These are phyloP conservation scores for Passiflora organensis DNA, from an alignment of 345 rosid genomes.

Conservation along the genomic window DNA sequence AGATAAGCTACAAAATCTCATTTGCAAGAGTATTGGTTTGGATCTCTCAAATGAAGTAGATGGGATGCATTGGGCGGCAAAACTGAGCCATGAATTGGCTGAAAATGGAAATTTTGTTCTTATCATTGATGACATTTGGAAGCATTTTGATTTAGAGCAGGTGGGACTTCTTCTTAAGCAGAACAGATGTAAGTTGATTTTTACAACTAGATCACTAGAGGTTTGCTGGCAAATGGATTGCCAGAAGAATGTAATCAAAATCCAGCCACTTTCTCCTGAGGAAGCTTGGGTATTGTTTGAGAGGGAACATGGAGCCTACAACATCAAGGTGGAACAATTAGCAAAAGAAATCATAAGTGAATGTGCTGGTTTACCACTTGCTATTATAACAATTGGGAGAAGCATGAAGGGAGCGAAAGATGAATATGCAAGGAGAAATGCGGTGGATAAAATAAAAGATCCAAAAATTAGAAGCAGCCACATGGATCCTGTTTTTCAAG, in stretches of 20 bases:
- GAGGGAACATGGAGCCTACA: neutral
- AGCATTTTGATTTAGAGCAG: neutral
- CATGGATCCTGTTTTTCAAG: neutral
- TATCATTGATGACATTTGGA: slow-evolving; percentile 2
- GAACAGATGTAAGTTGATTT: neutral
- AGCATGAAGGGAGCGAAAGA: slow-evolving; percentile 2
- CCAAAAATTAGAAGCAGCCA: neutral
- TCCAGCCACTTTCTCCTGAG: neutral
- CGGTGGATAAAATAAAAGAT: neutral
- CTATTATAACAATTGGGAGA: neutral
- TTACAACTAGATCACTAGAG: neutral
- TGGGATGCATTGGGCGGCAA: neutral
- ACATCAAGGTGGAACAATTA: neutral
- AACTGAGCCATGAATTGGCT: neutral
- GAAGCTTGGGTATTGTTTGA: neutral
- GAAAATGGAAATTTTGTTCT: neutral
- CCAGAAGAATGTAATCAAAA: neutral
- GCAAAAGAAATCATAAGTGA: neutral
- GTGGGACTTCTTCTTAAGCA: slow-evolving; percentile 6
- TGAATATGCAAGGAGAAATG: neutral
- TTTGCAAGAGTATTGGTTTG: neutral
- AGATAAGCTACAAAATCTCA: neutral
- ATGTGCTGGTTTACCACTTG: slow-evolving; percentile 4
- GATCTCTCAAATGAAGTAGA: neutral
- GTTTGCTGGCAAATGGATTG: neutral